These are phyloP conservation scores for Vigna unguiculata DNA, from an alignment of 306 rosid species.

Conservation along the genomic window DNA sequence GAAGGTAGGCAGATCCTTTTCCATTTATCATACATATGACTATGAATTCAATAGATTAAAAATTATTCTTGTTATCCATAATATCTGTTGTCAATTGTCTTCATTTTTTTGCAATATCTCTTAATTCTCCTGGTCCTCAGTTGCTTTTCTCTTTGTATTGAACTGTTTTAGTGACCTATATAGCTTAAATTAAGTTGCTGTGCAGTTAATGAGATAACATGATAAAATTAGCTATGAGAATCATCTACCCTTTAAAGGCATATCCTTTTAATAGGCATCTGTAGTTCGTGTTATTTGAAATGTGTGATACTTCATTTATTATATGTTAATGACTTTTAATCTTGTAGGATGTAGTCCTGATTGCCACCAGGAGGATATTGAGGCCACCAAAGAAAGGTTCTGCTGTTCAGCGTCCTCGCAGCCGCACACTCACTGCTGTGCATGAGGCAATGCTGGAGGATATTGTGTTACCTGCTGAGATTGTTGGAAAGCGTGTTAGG, in stretches of 20 bases:
- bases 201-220: not conserved
- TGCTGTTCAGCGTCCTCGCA: conserved; percentile 85
- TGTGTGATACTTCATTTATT: not conserved
- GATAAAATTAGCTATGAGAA: not conserved
- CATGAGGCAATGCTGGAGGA: conserved; percentile 93
- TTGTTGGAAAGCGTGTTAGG: conserved; percentile 86
- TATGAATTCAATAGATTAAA: not conserved
- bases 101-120: not conserved
- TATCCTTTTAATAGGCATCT: too few species aligned
- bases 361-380: conserved; percentile 80
- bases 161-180: not conserved
- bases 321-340: not conserved
- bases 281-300: not conserved
- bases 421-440: conserved; percentile 86
- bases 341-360: conserved; percentile 71
- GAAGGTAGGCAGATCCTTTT: conserved; percentile 54
- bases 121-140: not conserved
- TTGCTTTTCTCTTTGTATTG: not conserved
- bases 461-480: conserved; percentile 89
- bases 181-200: not conserved
- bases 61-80: not conserved
- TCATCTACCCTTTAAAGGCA: not conserved
- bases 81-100: not conserved
- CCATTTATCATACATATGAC: not conserved
- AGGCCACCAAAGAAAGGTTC: conserved; percentile 96